A percentile compares a stretch with the other conserved stretches of the same genome.
Conservation (phyloP, 495 filamentous ascomycete species). For the Penicillium lividum region DNA sequence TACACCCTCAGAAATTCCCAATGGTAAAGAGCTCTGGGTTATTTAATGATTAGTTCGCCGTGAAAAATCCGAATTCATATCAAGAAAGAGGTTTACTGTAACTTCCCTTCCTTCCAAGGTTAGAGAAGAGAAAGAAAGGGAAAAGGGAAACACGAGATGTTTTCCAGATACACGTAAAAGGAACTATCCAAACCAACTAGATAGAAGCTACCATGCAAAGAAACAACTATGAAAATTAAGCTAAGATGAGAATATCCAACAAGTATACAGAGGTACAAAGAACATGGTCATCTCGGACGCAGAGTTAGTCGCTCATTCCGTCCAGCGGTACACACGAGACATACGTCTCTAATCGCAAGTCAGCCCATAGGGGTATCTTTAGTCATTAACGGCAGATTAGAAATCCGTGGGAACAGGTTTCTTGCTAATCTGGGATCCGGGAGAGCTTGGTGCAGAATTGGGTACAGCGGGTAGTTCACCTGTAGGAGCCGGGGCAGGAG, state of each 20-base stretch:
- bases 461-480: conserved; percentile 36
- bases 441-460: conserved; percentile 8
- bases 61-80: conserved; percentile 4
- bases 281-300: conserved; percentile 30
- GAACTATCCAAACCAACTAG: background rate
- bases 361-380: background rate
- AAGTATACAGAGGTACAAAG: conserved; percentile 6
- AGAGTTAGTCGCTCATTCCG: conserved; percentile 22
- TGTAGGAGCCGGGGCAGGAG: conserved; percentile 39
- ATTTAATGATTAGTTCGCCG: conserved; percentile 19
- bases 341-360: conserved; percentile 13
- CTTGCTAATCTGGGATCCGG: conserved; percentile 22
- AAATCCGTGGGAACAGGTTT: conserved; percentile 33
- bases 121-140: conserved; percentile 4
- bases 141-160: background rate
- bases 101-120: background rate
- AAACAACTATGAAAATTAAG: background rate
- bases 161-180: background rate
- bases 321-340: conserved; percentile 24
- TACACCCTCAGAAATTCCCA: conserved; percentile 9
- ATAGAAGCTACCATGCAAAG: background rate
- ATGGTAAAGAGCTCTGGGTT: conserved; percentile 14
- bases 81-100: background rate
- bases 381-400: conserved; percentile 16
- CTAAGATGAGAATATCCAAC: background rate